A percentile compares a stretch with the other conserved stretches of the same genome.
Evolutionary conservation across 169 alveolate genomes (phyloP).

Genomic region (Eimeria praecox): DNA sequence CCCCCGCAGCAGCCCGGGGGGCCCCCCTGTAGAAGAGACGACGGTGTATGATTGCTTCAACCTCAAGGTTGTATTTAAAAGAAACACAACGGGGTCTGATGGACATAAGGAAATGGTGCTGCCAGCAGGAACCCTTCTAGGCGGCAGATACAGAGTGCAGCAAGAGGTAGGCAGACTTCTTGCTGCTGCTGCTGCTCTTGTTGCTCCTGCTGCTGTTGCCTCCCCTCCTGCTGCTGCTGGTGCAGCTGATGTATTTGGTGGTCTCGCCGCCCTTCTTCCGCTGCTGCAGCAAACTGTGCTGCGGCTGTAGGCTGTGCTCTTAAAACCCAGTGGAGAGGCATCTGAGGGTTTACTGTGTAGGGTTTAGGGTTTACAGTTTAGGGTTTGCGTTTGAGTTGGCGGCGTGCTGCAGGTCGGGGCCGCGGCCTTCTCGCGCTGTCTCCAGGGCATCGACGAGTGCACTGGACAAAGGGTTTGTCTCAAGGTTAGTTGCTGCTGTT

Average conservation of each 20-base stretch:
- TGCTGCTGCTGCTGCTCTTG: slow-evolving; percentile 12
- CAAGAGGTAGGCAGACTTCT: slow-evolving; percentile 90
- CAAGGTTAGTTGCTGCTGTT: slow-evolving; percentile 48
- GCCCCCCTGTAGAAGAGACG: neutral
- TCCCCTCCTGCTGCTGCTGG: neutral
- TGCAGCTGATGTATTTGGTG: neutral
- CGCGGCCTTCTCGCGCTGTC: slow-evolving; percentile 77
- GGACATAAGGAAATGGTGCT: slow-evolving; percentile 94
- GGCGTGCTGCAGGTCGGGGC: slow-evolving; percentile 57
- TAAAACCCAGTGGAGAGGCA: neutral
- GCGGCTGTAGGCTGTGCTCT: neutral
- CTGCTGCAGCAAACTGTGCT: neutral
- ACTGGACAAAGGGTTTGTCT: slow-evolving; percentile 70
- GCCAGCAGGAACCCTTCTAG: slow-evolving; percentile 92
- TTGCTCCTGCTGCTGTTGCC: slow-evolving; percentile 2
- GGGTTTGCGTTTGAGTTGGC: neutral
- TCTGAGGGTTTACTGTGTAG: slow-evolving; percentile 3
- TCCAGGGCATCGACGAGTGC: slow-evolving; percentile 57
- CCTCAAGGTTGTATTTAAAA: slow-evolving; percentile 93
- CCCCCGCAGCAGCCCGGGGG: neutral
- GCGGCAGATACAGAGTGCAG: slow-evolving; percentile 93
- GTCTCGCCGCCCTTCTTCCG: neutral
- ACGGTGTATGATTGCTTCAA: slow-evolving; percentile 93
- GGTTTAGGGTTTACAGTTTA: neutral
- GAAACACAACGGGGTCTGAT: slow-evolving; percentile 96